Conservation (phyloP, 2,329 filamentous ascomycete species). For the Grosmannia clavigera region DNA sequence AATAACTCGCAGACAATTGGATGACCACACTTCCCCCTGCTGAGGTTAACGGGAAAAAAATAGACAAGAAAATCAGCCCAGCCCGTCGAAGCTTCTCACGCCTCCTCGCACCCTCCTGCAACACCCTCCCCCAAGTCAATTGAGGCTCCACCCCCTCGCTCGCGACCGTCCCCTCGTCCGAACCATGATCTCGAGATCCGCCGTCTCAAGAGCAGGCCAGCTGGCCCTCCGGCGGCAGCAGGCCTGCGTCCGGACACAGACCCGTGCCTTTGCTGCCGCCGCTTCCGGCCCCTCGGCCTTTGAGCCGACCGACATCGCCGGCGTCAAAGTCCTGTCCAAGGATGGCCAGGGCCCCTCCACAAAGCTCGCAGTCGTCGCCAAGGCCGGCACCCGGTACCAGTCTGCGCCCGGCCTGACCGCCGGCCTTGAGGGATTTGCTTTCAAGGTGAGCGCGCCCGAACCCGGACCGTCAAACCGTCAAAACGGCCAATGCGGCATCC, state of each 20-base stretch:
- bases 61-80: conserved; percentile 8
- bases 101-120: neutral
- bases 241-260: conserved; percentile 38
- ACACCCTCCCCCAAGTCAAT: neutral
- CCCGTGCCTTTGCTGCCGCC: conserved; percentile 38
- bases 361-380: conserved; percentile 81
- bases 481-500: neutral
- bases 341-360: conserved; percentile 81
- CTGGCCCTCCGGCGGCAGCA: conserved; percentile 44
- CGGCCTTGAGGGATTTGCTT: conserved; percentile 88
- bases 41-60: neutral
- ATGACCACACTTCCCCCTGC: conserved; percentile 6
- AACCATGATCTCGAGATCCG: conserved; percentile 47
- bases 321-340: conserved; percentile 85
- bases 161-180: conserved; percentile 24
- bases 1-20: conserved; percentile 19
- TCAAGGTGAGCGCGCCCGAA: conserved; percentile 56
- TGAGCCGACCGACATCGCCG: conserved; percentile 72
- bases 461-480: neutral
- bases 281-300: conserved; percentile 64
- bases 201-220: conserved; percentile 45
- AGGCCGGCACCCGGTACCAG: conserved; percentile 90
- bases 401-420: conserved; percentile 78
- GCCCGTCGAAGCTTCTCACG: conserved; percentile 1
- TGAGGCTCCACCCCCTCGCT: neutral